A percentile compares a stretch with the other conserved stretches of the same genome.
phyloP scores from a whole-genome alignment of 768 basidiomycete species.

The Calocera cornea region DNA sequence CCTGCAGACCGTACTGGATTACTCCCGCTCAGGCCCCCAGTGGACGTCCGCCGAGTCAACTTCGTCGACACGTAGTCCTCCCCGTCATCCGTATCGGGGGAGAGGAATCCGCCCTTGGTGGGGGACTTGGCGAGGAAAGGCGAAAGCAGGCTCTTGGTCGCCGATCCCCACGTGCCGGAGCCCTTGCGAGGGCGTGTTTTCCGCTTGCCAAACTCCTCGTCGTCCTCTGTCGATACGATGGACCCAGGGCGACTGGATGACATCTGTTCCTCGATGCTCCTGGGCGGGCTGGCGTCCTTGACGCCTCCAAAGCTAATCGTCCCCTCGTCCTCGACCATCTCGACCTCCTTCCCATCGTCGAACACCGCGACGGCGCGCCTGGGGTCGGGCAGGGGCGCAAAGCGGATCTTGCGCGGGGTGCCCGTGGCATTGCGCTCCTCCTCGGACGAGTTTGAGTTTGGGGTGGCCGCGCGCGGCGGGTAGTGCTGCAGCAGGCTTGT shows the following conservation, averaged over 20 bases:
- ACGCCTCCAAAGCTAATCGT: not conserved
- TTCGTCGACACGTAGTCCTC: not conserved
- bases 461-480: not conserved
- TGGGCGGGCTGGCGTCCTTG: not conserved
- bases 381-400: conserved; percentile 76
- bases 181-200: not conserved
- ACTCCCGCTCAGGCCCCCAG: not conserved
- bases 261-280: not conserved
- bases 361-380: conserved; percentile 36
- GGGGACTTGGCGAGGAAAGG: not conserved
- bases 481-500: not conserved
- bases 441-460: conserved; percentile 1
- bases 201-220: not conserved
- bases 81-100: not conserved
- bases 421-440: not conserved
- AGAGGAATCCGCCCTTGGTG: not conserved
- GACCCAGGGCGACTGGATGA: not conserved
- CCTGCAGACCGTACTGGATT: not conserved
- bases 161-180: not conserved
- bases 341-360: conserved; percentile 26
- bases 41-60: not conserved
- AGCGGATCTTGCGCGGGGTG: conserved; percentile 40
- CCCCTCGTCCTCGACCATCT: conserved; percentile 1
- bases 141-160: not conserved
- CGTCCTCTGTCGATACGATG: not conserved